Evolutionary conservation across 495 filamentous ascomycete species (phyloP).

Genomic region (Neurospora sp.): DNA sequence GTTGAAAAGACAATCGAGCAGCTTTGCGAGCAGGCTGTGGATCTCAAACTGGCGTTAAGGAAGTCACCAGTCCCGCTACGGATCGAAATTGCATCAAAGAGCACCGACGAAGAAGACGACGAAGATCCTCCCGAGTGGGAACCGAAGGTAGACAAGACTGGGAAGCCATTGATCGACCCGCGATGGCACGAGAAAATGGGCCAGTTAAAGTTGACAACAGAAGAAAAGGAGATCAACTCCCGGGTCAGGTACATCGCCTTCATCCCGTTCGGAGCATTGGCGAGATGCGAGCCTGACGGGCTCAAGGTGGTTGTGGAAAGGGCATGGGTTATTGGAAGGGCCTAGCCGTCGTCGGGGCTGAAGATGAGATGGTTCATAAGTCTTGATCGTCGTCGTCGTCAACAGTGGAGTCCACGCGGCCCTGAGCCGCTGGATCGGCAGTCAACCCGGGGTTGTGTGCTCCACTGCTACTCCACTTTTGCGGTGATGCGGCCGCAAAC

Average conservation of each 20-base stretch:
- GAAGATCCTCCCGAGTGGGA: slow-evolving; percentile 1
- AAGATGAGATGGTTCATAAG: no score
- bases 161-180: not conserved
- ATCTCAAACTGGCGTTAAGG: slow-evolving; percentile 7
- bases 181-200: not conserved
- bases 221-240: not conserved
- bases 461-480: not conserved
- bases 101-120: not conserved
- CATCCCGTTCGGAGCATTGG: slow-evolving; percentile 7
- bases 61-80: not conserved
- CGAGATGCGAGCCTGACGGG: not conserved
- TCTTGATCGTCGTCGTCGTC: not conserved
- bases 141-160: not conserved
- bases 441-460: not conserved
- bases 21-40: slow-evolving; percentile 7
- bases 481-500: not conserved
- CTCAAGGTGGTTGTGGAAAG: not conserved
- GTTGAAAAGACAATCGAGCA: not conserved
- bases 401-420: not conserved
- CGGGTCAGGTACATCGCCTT: not conserved
- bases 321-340: not conserved
- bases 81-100: slow-evolving; percentile 3
- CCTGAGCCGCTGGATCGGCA: not conserved
- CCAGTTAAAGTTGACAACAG: not conserved
- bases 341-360: not conserved